A percentile compares a stretch with the other conserved stretches of the same genome.
Evolutionary conservation across 2,329 filamentous ascomycete genomes (phyloP).

Genomic region (Graphiopsis chlorocephala): DNA sequence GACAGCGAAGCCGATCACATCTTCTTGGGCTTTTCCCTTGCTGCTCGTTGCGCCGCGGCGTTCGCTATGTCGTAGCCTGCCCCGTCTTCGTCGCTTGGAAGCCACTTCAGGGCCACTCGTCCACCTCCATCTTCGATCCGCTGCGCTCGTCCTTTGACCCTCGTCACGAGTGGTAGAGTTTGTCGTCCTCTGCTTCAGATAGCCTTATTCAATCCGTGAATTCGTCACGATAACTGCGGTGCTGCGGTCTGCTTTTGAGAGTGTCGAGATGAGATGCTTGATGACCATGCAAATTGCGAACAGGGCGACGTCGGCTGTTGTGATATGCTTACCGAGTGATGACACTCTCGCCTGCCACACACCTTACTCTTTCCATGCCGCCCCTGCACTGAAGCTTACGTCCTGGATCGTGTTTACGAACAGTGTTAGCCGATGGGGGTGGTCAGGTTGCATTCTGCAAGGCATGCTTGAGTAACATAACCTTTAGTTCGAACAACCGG

Average conservation of each 20-base stretch:
- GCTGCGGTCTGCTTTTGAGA: background rate
- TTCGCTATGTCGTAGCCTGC: background rate
- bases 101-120: slow-evolving; percentile 26
- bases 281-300: background rate
- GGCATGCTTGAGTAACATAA: background rate
- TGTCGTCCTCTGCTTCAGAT: background rate
- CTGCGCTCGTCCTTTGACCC: background rate
- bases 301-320: background rate
- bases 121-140: background rate
- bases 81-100: background rate
- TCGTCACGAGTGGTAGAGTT: background rate
- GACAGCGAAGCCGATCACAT: slow-evolving; percentile 6
- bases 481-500: too few relatives aligned
- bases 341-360: background rate
- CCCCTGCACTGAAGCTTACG: too few relatives aligned
- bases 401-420: too few relatives aligned
- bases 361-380: too few relatives aligned
- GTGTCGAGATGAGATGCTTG: background rate
- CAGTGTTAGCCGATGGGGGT: too few relatives aligned
- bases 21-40: background rate
- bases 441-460: too few relatives aligned
- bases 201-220: background rate
- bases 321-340: background rate
- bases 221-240: background rate
- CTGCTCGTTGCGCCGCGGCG: background rate